Evolutionary conservation across 208 protist genomes (phyloP).

Genomic region (Herpetomonas samuelpessoai): DNA sequence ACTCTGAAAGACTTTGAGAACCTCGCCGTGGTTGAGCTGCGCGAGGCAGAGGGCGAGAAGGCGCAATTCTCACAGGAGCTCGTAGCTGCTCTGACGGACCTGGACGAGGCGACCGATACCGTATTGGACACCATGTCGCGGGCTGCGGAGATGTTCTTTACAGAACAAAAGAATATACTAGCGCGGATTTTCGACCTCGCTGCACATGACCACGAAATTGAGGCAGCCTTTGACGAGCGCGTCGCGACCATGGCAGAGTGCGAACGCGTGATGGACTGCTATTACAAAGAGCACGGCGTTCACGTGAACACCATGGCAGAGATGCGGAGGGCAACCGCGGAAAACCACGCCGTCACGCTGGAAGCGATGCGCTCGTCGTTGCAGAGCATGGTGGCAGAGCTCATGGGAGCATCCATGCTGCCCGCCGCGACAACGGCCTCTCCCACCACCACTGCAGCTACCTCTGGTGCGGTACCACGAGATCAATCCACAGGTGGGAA

Average conservation of each 20-base stretch:
- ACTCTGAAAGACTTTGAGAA: slow-evolving; percentile 20
- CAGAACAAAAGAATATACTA: slow-evolving; percentile 13
- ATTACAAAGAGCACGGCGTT: slow-evolving; percentile 35
- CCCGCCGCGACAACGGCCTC: no score
- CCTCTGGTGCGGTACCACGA: no score
- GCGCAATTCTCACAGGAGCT: slow-evolving; percentile 7
- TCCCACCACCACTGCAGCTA: not conserved
- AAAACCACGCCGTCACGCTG: slow-evolving; percentile 26
- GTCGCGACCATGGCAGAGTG: slow-evolving; percentile 20
- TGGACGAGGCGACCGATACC: slow-evolving; percentile 4
- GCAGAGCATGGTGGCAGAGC: slow-evolving; percentile 15
- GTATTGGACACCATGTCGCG: slow-evolving; percentile 12
- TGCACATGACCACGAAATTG: slow-evolving; percentile 25
- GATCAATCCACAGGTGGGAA: no score
- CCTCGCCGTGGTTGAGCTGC: slow-evolving; percentile 23
- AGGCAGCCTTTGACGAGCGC: slow-evolving; percentile 38
- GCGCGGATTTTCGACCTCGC: slow-evolving; percentile 23
- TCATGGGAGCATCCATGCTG: slow-evolving; percentile 8
- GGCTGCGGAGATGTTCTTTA: slow-evolving; percentile 12
- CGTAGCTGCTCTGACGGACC: not conserved
- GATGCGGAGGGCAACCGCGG: slow-evolving; percentile 27
- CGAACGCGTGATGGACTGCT: slow-evolving; percentile 21
- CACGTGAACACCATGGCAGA: slow-evolving; percentile 25
- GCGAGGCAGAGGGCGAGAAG: slow-evolving; percentile 19
- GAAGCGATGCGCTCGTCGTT: slow-evolving; percentile 24